phyloP scores from a whole-genome alignment of 352 stramenopile genomes.

The Globisporangium takayamanum region DNA sequence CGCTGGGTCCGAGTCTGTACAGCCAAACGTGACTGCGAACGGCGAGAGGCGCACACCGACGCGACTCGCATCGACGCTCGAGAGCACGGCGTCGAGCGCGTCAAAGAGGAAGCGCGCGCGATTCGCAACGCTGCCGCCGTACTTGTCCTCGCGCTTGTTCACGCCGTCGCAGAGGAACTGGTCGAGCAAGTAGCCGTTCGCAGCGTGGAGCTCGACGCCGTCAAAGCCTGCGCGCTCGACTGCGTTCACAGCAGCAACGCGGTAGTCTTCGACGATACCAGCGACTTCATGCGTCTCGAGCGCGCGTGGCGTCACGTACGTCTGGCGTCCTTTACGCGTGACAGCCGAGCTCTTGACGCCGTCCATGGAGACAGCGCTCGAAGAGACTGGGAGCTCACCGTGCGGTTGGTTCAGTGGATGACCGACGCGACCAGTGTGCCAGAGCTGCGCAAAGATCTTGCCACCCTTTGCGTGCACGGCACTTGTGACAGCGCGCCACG shows the following conservation, averaged over 20 bases:
- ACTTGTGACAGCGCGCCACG: constrained; percentile 44
- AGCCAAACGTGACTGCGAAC: constrained; percentile 21
- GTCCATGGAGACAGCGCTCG: constrained; percentile 29
- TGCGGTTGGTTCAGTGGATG: constrained; percentile 63
- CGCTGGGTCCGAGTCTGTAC: constrained; percentile 16
- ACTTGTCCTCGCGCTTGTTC: constrained; percentile 67
- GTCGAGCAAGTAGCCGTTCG: constrained; percentile 87
- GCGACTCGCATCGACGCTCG: neutral
- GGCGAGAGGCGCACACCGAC: constrained; percentile 6
- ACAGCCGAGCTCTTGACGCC: constrained; percentile 25
- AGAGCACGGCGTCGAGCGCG: constrained; percentile 27
- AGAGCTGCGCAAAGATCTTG: constrained; percentile 84
- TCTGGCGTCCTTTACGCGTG: constrained; percentile 34
- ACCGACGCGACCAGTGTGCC: constrained; percentile 74
- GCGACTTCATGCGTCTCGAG: constrained; percentile 74
- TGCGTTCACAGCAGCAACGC: constrained; percentile 22
- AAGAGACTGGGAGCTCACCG: constrained; percentile 49
- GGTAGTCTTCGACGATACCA: constrained; percentile 63
- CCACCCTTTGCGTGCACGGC: constrained; percentile 71
- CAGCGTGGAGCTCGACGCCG: constrained; percentile 78
- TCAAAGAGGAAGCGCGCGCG: constrained; percentile 49
- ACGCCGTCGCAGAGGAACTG: constrained; percentile 55
- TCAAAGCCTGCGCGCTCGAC: constrained; percentile 73
- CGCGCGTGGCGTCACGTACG: constrained; percentile 44
- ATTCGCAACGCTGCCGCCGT: constrained; percentile 67